Conservation (phyloP, 108 stramenopile species). For the Skeletonema potamos region DNA sequence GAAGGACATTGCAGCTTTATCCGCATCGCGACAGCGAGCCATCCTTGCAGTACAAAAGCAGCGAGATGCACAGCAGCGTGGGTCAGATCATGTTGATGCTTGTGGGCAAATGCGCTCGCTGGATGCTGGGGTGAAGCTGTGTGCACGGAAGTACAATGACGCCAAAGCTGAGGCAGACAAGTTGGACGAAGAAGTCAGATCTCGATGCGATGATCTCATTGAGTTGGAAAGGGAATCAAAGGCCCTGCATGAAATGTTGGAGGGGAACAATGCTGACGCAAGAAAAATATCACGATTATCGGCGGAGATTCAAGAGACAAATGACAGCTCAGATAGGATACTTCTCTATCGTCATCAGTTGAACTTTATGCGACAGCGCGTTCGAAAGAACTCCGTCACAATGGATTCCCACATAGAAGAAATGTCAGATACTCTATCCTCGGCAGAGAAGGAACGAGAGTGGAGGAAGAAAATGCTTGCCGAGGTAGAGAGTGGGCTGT, state of each 20-base stretch:
- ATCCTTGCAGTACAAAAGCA: constrained; percentile 32
- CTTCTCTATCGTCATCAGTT: constrained; percentile 67
- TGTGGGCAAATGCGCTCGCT: constrained; percentile 44
- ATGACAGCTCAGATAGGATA: constrained; percentile 44
- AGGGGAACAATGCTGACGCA: constrained; percentile 54
- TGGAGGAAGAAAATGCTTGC: constrained; percentile 46
- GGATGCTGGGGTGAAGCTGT: constrained; percentile 50
- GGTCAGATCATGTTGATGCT: constrained; percentile 20
- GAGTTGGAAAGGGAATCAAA: constrained; percentile 58
- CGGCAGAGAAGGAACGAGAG: constrained; percentile 40
- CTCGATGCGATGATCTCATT: constrained; percentile 44
- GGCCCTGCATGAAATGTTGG: constrained; percentile 65
- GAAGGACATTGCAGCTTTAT: constrained; percentile 34
- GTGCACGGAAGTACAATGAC: constrained; percentile 69
- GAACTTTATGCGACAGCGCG: constrained; percentile 60
- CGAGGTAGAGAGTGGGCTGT: constrained; percentile 45
- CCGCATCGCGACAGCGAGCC: constrained; percentile 31
- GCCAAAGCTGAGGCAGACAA: constrained; percentile 53
- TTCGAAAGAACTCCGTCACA: constrained; percentile 57
- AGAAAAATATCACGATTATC: constrained; percentile 47
- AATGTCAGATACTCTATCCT: constrained; percentile 56
- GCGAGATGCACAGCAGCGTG: constrained; percentile 22
- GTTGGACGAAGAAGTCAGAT: constrained; percentile 48
- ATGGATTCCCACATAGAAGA: constrained; percentile 62
- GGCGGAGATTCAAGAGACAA: constrained; percentile 52